These are phyloP conservation scores for Phialophora tarda DNA, from an alignment of 2,329 filamentous ascomycete genomes.

Conservation along the genomic window DNA sequence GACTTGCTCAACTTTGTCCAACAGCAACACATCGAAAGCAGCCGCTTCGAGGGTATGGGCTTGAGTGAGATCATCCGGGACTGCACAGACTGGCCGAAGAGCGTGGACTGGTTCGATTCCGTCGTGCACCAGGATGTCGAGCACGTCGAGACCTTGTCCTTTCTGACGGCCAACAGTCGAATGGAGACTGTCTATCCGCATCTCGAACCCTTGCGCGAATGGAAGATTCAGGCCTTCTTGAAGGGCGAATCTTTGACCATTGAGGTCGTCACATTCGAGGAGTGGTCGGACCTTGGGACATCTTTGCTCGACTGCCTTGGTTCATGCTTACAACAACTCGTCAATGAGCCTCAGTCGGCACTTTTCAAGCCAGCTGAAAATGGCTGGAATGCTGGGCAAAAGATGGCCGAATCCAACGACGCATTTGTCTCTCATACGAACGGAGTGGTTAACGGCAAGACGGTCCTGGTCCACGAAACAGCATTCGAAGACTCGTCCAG, in stretches of 20 bases:
- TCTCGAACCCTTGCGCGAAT: constrained; percentile 61
- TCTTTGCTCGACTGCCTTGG: constrained; percentile 59
- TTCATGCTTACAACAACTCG: constrained; percentile 50
- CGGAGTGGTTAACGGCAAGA: no score
- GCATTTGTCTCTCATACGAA: no score
- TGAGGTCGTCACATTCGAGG: constrained; percentile 66
- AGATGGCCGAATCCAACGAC: no score
- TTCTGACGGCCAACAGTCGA: constrained; percentile 45
- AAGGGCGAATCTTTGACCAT: constrained; percentile 59
- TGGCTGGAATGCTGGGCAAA: background rate
- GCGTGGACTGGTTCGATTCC: constrained; percentile 57
- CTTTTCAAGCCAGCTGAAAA: constrained; percentile 2
- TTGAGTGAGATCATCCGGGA: no score
- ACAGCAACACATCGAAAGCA: no score
- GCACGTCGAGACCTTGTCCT: constrained; percentile 61
- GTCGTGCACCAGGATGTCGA: constrained; percentile 66
- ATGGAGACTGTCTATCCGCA: constrained; percentile 67
- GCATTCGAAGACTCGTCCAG: no score
- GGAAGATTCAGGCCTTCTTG: constrained; percentile 67
- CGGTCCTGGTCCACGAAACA: no score
- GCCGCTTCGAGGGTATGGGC: no score
- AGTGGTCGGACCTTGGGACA: constrained; percentile 59
- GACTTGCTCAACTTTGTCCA: no score
- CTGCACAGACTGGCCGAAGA: no score
- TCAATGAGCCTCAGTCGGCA: constrained; percentile 35